Base-by-base conservation (phyloP, 2,329 filamentous ascomycete species). In the Cladophialophora yegresii region DNA sequence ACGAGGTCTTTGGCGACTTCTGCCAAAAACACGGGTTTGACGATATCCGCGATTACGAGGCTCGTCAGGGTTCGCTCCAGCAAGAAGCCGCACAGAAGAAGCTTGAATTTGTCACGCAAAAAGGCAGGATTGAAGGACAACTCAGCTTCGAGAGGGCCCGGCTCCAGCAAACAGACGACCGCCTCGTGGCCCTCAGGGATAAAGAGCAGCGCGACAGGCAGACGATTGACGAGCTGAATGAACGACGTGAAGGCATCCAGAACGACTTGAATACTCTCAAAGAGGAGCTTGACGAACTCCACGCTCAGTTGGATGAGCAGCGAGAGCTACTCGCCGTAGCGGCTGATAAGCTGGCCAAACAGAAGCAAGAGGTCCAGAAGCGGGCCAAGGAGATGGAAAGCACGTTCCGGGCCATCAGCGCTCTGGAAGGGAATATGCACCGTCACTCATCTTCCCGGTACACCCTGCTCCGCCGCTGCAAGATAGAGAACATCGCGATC, bases 1-100 rank as follows among this genome's bases (percentile, higher is more conserved):
- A 99, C 74, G 85, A 92, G 71, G 84, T 99, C 32, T 99, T 97
- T 76, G 83, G 83, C 23, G 83, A 83, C 47, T 99, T 99, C 79
- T 99, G 95, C 79, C 85, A 87, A 71, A 87, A 90, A 61, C 86
- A 97, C 22, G 92, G 93, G 0, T 98, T 96, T 75, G 83, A 86
- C 63, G 89, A 96, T 72, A 96, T 99, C 69, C 90, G 93, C 64
- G 90, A 92, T 63, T 99, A 98, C 73, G 92, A 98, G 75, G 89
- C 89, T 28, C 93, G 96, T 70, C 95, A 98, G 77, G 93, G 95
- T 55, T 92, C 90, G 49, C 81, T 96, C 55, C 93, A 98, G 76
- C 91, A 96, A 75, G 92, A 98, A 75, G 90, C 91, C 51, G 88
- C 89, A 0, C 88, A 95, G 77, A 93, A 93, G 80, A 91, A 91